Base-by-base conservation (phyloP, 129 eudicot genomes). In the Apium graveolens region DNA sequence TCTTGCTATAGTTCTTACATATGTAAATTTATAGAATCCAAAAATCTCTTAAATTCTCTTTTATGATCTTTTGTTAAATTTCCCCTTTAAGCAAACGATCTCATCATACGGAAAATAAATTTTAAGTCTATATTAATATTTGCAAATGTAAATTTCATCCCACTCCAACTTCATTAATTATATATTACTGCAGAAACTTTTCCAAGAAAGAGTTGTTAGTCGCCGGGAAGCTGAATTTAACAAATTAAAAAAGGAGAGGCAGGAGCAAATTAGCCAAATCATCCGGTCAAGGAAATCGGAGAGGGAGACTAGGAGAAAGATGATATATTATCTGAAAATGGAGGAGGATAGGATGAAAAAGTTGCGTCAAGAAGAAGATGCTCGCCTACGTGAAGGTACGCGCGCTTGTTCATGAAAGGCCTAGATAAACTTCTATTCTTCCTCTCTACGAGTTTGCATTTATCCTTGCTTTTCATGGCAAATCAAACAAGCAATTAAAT, bases 331-430 rank as follows among this genome's bases (percentile, higher is more conserved):
- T 79, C 57, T 89, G 87, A 85, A 73, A 53, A 53, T 87, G 5
- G 93, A 93, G 77, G 97, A 96, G 81, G 97, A 92, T 83, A 85
- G 91, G 76, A 87, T 87, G 57, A 86, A 63, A 43, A 85, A 70
- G 78, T 48, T 82, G 80, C 95, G 73, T 49, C 92, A 92, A 51
- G 97, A 92, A 85, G 97, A 96, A 75, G 99, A 92, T 82, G 90
- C 95, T 29, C 86, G 90, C 72, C 89, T 85, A 79, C 97, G 76
- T 85, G 90, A 88, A 92, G 99, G 99, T 92, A 84, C 20, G 4
- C 29, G 20, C 5, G 18, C 38, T 31, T 29, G 16, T 60, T 65
- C 38, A 65, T 27, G 35, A 63, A 31, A 63, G 3, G 70, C 2
- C 70, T 5, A 66, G 72, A 66, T 29, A 27, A 66, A 66, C 39